Percentiles rank a stretch among this genome's conserved stretches.
Evolutionary conservation across 2,329 filamentous ascomycete species (phyloP).

Genomic region (Trichoderma koningii): DNA sequence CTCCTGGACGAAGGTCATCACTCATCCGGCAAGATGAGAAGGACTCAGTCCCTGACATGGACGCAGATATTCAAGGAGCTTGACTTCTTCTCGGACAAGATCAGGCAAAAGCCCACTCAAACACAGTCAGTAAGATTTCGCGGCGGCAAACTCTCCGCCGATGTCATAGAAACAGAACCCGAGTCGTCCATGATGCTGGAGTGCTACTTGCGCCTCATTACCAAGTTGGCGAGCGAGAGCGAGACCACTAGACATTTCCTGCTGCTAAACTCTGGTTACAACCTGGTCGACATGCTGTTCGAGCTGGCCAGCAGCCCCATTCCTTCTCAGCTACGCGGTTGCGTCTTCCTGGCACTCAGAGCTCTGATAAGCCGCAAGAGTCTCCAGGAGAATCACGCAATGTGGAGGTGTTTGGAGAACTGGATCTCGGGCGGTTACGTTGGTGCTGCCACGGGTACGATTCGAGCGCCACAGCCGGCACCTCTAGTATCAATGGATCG

Average conservation of each 20-base stretch:
- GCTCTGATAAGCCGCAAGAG: conserved; percentile 76
- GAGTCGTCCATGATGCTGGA: conserved; percentile 97
- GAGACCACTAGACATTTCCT: conserved; percentile 72
- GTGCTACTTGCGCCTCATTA: conserved; percentile 85
- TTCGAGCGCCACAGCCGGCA: conserved; percentile 37
- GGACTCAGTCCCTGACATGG: conserved; percentile 86
- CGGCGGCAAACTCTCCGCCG: conserved; percentile 61
- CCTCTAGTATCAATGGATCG: conserved; percentile 57
- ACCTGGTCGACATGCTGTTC: conserved; percentile 73
- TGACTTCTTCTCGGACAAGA: conserved; percentile 76
- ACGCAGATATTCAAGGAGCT: conserved; percentile 89
- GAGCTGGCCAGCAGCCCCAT: conserved; percentile 77
- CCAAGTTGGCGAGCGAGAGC: conserved; percentile 78
- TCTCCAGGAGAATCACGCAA: conserved; percentile 63
- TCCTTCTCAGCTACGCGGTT: conserved; percentile 75
- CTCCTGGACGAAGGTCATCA: conserved; percentile 80
- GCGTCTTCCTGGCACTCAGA: conserved; percentile 76
- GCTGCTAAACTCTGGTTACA: conserved; percentile 64
- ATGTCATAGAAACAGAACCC: conserved; percentile 77
- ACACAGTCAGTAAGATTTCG: conserved; percentile 49
- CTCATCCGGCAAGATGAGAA: conserved; percentile 74
- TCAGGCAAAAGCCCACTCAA: conserved; percentile 68
- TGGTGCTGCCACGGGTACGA: conserved; percentile 39
- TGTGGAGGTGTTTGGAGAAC: conserved; percentile 80
- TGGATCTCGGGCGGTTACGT: conserved; percentile 70